Percentiles rank a stretch among this genome's conserved stretches.
Conservation (phyloP, 2,329 filamentous ascomycete species). For the Ceratocystiopsis brevicomis region DNA sequence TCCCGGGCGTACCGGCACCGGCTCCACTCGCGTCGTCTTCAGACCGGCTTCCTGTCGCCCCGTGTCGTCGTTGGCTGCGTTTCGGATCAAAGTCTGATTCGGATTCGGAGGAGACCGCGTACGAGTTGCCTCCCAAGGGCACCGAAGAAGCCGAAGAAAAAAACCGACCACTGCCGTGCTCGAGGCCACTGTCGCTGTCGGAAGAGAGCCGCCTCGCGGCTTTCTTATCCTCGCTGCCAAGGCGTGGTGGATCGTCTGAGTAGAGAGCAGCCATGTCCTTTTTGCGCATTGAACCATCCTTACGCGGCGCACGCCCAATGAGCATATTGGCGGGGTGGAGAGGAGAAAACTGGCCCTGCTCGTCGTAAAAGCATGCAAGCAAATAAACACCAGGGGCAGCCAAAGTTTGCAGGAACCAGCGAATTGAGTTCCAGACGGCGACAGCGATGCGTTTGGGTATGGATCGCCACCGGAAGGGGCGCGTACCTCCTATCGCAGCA, state of each 20-base stretch:
- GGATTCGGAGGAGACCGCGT: constrained; percentile 51
- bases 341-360: constrained; percentile 63
- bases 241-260: constrained; percentile 60
- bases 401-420: constrained; percentile 60
- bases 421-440: constrained; percentile 55
- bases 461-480: constrained; percentile 30
- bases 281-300: constrained; percentile 15
- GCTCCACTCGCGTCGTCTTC: constrained; percentile 2
- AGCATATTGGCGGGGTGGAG: constrained; percentile 52
- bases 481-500: constrained; percentile 6
- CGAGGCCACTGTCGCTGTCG: constrained; percentile 2
- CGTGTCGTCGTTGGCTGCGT: constrained; percentile 6
- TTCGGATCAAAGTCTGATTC: constrained; percentile 36
- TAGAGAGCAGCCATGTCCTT: constrained; percentile 37
- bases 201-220: background rate
- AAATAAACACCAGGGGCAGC: constrained; percentile 67
- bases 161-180: constrained; percentile 4
- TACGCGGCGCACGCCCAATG: constrained; percentile 24
- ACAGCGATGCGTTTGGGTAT: constrained; percentile 52
- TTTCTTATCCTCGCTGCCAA: constrained; percentile 18
- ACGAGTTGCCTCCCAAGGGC: constrained; percentile 22
- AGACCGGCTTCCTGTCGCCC: background rate
- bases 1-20: constrained; percentile 31
- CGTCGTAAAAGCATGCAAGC: constrained; percentile 66
- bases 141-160: constrained; percentile 26